These are phyloP conservation scores for Citrus sp. DNA, from an alignment of 345 rosid genomes.

Conservation along the genomic window DNA sequence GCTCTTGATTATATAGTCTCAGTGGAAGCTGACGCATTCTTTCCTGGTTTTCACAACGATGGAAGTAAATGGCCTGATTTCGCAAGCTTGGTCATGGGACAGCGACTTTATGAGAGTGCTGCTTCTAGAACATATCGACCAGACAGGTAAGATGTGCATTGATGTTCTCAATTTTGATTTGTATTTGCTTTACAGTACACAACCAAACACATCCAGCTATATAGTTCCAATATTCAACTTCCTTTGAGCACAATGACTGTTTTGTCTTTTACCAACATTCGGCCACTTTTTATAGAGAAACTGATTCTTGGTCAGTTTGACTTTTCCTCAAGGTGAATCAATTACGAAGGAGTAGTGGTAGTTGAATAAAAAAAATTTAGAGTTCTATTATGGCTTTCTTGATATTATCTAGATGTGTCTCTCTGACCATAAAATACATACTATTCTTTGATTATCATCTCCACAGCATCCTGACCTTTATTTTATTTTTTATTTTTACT, in stretches of 20 bases:
- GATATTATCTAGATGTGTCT: not conserved
- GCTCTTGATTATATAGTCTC: conserved; percentile 93
- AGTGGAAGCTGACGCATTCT: conserved; percentile 87
- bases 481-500: not conserved
- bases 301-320: not conserved
- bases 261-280: not conserved
- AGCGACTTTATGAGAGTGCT: conserved; percentile 86
- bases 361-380: not conserved
- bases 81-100: conserved; percentile 96
- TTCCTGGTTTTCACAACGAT: conserved; percentile 85
- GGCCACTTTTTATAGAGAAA: not conserved
- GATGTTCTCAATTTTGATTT: not conserved
- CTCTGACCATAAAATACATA: not conserved
- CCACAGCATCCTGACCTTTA: not conserved
- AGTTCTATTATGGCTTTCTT: not conserved
- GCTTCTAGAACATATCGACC: conserved; percentile 84
- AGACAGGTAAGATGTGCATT: conserved; percentile 55
- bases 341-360: not conserved
- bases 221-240: not conserved
- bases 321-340: not conserved
- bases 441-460: not conserved
- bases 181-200: not conserved
- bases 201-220: not conserved
- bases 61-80: conserved; percentile 93
- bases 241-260: not conserved